These are phyloP conservation scores for Eucalyptus fibrosa DNA, from an alignment of 345 rosid species.

Conservation along the genomic window DNA sequence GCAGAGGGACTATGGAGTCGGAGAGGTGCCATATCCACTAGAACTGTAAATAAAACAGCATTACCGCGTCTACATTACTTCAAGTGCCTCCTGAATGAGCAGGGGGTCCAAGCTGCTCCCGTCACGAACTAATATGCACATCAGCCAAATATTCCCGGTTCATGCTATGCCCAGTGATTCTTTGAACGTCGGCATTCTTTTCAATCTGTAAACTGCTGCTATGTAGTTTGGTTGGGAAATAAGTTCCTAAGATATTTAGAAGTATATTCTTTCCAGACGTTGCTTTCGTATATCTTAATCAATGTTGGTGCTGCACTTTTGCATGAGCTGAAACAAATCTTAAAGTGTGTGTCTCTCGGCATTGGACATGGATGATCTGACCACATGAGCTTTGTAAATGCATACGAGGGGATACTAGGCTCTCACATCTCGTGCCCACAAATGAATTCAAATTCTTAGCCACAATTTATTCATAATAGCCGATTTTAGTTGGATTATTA, in stretches of 20 bases:
- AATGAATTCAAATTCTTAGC: neutral
- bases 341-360: too few relatives aligned
- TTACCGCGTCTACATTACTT: slow-evolving; percentile 68
- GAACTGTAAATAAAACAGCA: slow-evolving; percentile 32
- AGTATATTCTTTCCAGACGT: too few relatives aligned
- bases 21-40: too few relatives aligned
- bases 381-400: neutral
- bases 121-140: slow-evolving; percentile 44
- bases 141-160: slow-evolving; percentile 52
- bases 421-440: neutral
- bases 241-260: too few relatives aligned
- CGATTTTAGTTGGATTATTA: neutral
- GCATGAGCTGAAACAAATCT: rapidly evolving
- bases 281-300: rapidly evolving
- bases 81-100: slow-evolving; percentile 69
- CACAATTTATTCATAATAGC: neutral
- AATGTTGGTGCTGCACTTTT: too few relatives aligned
- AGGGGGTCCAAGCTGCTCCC: slow-evolving; percentile 76
- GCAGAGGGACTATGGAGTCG: slow-evolving; percentile 37
- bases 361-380: too few relatives aligned
- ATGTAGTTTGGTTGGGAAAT: too few relatives aligned
- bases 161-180: slow-evolving; percentile 70
- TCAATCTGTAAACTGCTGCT: neutral
- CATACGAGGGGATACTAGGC: too few relatives aligned
- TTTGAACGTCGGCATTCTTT: neutral